Percentiles rank a stretch among this genome's conserved stretches.
phyloP scores from a whole-genome alignment of 306 rosid species.

The Sesbania bispinosa region DNA sequence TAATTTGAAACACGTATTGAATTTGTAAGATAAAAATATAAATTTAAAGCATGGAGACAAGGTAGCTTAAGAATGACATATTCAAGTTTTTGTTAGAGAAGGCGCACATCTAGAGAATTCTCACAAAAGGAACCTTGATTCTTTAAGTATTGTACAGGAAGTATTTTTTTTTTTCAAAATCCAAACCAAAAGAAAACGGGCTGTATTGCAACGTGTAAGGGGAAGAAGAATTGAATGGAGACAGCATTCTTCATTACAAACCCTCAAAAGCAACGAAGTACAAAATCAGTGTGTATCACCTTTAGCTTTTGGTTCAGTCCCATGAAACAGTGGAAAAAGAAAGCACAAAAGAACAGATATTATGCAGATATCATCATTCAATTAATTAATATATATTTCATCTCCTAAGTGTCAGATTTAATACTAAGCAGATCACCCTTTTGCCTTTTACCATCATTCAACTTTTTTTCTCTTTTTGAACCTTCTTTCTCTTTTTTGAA shows the following conservation, averaged over 20 bases:
- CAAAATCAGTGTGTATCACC: constrained; percentile 2
- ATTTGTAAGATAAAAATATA: neutral
- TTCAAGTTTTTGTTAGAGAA: constrained; percentile 22
- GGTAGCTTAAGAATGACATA: constrained; percentile 24
- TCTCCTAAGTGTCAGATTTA: constrained; percentile 39
- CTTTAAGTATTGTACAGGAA: constrained; percentile 28
- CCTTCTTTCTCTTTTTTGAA: no score
- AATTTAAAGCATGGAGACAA: constrained; percentile 9
- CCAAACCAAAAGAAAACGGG: constrained; percentile 18
- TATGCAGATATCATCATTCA: neutral
- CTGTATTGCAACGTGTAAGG: neutral
- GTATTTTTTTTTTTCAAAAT: no score
- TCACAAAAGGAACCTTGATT: constrained; percentile 26
- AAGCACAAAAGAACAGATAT: constrained; percentile 19
- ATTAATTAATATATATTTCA: neutral
- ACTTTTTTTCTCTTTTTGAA: constrained; percentile 30
- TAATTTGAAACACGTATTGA: neutral
- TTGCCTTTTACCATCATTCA: constrained; percentile 48
- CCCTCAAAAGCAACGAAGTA: constrained; percentile 24
- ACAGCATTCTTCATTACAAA: constrained; percentile 60
- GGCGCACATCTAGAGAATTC: constrained; percentile 12
- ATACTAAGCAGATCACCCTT: constrained; percentile 44
- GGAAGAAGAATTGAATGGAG: constrained; percentile 25
- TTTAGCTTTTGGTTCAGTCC: constrained; percentile 67
- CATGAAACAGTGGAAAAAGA: constrained; percentile 63